These are phyloP conservation scores for Actinomortierella ambigua DNA, from an alignment of 371 early-diverging fungal species.

Conservation along the genomic window DNA sequence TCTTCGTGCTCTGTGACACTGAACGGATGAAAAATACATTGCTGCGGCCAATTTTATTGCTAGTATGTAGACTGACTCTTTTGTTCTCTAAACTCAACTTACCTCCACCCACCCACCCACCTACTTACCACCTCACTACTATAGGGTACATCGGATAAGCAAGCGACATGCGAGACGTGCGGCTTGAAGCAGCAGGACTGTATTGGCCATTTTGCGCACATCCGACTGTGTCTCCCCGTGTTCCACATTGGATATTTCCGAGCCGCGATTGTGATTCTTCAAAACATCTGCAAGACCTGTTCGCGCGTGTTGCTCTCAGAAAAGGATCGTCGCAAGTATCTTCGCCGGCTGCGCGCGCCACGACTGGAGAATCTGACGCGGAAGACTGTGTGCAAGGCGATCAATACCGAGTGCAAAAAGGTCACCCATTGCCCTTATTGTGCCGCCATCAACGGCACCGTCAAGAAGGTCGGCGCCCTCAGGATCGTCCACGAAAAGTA, in stretches of 20 bases:
- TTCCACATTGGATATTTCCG: slow-evolving; percentile 99
- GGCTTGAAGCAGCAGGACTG: slow-evolving; percentile 90
- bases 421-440: slow-evolving; percentile 89
- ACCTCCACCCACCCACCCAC: background rate
- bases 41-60: slow-evolving; percentile 19
- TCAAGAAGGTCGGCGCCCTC: slow-evolving; percentile 96
- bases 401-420: slow-evolving; percentile 93
- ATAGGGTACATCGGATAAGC: slow-evolving; percentile 91
- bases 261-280: slow-evolving; percentile 87
- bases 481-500: slow-evolving; percentile 97
- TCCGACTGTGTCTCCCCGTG: slow-evolving; percentile 94
- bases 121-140: background rate
- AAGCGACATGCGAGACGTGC: slow-evolving; percentile 91
- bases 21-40: too few species aligned
- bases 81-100: background rate
- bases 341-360: slow-evolving; percentile 76
- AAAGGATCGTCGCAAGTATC: slow-evolving; percentile 70
- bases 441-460: slow-evolving; percentile 83
- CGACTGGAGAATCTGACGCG: slow-evolving; percentile 83
- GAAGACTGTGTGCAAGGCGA: slow-evolving; percentile 78
- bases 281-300: slow-evolving; percentile 98
- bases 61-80: background rate
- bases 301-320: slow-evolving; percentile 89
- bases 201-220: slow-evolving; percentile 98
- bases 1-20: background rate